These are phyloP conservation scores for Phytophthora ohioensis DNA, from an alignment of 352 stramenopile genomes.

Conservation along the genomic window DNA sequence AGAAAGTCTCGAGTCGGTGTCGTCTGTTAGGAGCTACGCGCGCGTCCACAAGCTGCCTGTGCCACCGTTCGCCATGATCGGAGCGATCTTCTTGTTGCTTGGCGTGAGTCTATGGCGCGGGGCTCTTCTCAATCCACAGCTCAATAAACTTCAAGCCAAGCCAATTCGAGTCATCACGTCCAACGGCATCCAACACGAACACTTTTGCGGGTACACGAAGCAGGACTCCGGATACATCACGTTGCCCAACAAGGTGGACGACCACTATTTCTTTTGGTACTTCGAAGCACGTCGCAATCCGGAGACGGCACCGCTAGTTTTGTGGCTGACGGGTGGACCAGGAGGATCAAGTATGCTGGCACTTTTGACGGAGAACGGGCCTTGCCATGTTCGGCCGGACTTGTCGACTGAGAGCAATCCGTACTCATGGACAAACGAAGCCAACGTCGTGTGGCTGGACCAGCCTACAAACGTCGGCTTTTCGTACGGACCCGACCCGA, in stretches of 20 bases:
- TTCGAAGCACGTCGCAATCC: constrained; percentile 61
- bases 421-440: constrained; percentile 70
- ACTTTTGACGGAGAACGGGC: constrained; percentile 75
- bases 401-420: constrained; percentile 59
- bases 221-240: constrained; percentile 67
- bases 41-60: constrained; percentile 32
- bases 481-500: constrained; percentile 46
- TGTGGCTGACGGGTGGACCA: constrained; percentile 74
- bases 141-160: constrained; percentile 15
- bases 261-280: constrained; percentile 85
- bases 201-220: constrained; percentile 59
- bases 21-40: constrained; percentile 25
- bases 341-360: constrained; percentile 69
- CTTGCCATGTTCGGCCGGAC: constrained; percentile 60
- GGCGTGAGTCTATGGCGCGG: constrained; percentile 26
- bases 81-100: constrained; percentile 21
- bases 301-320: constrained; percentile 56
- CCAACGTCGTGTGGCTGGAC: constrained; percentile 80
- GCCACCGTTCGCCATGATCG: constrained; percentile 23
- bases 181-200: constrained; percentile 30
- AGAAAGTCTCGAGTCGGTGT: constrained; percentile 21
- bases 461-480: constrained; percentile 68
- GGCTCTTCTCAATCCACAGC: background rate
- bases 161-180: constrained; percentile 21
- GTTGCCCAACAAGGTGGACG: constrained; percentile 69